Conservation (phyloP, 2,329 filamentous ascomycete species). For the Neocucurbitaria cava region DNA sequence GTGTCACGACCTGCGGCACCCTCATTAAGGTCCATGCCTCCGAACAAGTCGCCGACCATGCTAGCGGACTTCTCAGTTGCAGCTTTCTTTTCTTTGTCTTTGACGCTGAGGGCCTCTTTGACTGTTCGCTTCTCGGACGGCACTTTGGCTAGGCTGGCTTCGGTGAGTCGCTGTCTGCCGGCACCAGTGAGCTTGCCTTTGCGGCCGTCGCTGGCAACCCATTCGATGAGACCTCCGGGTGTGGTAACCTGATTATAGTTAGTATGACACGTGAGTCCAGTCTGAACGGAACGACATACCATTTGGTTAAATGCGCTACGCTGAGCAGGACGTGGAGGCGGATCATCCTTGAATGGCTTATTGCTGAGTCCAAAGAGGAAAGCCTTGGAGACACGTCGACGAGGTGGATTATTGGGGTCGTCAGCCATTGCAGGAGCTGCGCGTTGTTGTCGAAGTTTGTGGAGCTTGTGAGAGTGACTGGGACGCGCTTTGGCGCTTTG, state of each 20-base stretch:
- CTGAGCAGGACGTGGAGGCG: slow-evolving; percentile 13
- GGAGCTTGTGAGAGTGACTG: background rate
- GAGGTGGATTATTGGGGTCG: slow-evolving; percentile 10
- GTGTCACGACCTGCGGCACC: background rate
- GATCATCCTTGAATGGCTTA: slow-evolving; percentile 36
- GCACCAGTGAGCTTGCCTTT: slow-evolving; percentile 30
- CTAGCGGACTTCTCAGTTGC: background rate
- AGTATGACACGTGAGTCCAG: background rate
- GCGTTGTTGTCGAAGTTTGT: background rate
- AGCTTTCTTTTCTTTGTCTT: slow-evolving; percentile 6
- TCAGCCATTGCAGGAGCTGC: slow-evolving; percentile 19
- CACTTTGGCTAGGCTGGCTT: slow-evolving; percentile 18
- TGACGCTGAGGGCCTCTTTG: background rate
- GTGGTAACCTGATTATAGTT: slow-evolving; percentile 18
- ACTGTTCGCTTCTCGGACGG: slow-evolving; percentile 9
- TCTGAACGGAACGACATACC: slow-evolving; percentile 1
- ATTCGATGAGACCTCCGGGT: slow-evolving; percentile 40
- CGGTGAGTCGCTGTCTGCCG: slow-evolving; percentile 21
- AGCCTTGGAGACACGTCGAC: slow-evolving; percentile 31
- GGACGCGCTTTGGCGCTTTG: background rate
- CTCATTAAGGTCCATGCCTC: too few species aligned
- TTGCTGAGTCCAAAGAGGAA: slow-evolving; percentile 40
- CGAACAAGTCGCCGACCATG: background rate
- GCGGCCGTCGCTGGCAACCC: slow-evolving; percentile 44
- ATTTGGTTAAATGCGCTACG: slow-evolving; percentile 18